Conservation (phyloP, 257 asterid species). For the Solanum verrucosum region DNA sequence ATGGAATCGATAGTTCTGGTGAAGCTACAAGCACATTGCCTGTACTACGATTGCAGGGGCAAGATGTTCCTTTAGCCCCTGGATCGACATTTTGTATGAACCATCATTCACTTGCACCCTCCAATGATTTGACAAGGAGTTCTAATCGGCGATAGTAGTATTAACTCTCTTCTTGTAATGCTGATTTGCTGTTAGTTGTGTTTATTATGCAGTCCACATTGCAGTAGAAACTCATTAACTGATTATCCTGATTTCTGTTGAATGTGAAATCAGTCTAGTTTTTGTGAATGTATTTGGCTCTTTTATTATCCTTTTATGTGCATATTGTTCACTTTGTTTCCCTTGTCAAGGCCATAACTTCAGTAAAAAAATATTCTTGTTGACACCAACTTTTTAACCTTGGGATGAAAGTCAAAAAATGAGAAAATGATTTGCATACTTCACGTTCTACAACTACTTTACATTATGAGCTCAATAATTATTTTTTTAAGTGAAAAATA, state of each 20-base stretch:
- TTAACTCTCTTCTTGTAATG: neutral
- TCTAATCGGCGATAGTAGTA: neutral
- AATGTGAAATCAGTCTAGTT: neutral
- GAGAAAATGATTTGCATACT: neutral
- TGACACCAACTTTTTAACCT: neutral
- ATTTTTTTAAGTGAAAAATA: neutral
- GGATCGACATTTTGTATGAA: neutral
- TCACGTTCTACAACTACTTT: neutral
- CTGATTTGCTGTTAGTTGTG: neutral
- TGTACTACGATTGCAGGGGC: neutral
- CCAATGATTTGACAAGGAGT: neutral
- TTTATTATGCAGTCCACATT: neutral
- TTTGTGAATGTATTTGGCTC: neutral
- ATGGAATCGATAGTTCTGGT: constrained; percentile 56
- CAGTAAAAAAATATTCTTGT: neutral
- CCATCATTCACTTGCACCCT: neutral
- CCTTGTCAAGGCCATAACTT: neutral
- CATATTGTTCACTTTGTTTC: neutral
- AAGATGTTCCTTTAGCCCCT: neutral
- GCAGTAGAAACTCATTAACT: neutral
- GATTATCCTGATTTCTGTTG: neutral
- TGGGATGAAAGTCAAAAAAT: neutral
- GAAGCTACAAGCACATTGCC: neutral
- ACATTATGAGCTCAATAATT: neutral
- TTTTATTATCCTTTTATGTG: neutral